phyloP scores from a whole-genome alignment of 345 rosid species.

The Toxicodendron radicans region DNA sequence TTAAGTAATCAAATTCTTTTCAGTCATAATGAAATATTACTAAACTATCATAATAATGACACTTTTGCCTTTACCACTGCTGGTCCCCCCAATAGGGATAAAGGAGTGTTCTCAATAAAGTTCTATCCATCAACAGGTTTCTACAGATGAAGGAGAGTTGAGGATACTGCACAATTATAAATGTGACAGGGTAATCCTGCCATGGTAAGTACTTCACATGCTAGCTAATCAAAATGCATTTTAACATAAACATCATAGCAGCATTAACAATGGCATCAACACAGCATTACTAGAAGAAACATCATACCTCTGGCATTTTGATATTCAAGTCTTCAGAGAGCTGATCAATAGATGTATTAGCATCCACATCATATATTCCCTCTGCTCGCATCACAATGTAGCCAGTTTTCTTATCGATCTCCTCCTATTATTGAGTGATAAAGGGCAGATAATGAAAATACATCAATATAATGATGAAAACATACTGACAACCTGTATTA shows the following conservation, averaged over 20 bases:
- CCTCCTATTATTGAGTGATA: slow-evolving; percentile 56
- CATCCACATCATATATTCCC: slow-evolving; percentile 94
- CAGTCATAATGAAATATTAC: background rate
- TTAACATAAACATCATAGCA: background rate
- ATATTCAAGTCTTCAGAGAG: slow-evolving; percentile 89
- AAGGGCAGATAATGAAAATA: background rate
- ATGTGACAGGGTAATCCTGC: background rate
- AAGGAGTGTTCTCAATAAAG: background rate
- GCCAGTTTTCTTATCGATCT: slow-evolving; percentile 98
- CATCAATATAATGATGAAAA: background rate
- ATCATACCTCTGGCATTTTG: slow-evolving; percentile 93
- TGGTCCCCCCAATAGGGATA: background rate
- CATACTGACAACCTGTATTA: background rate
- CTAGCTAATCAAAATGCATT: background rate
- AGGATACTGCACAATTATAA: background rate
- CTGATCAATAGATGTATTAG: slow-evolving; percentile 94
- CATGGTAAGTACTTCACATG: background rate
- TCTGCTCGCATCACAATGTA: slow-evolving; percentile 96
- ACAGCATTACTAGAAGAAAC: background rate
- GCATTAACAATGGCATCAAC: background rate
- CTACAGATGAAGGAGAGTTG: background rate
- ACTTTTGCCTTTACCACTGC: background rate
- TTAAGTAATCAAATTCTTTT: background rate
- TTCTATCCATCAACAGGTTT: background rate
- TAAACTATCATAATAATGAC: background rate